These are phyloP conservation scores for Bretziella fagacearum DNA, from an alignment of 2,329 filamentous ascomycete genomes.

Conservation along the genomic window DNA sequence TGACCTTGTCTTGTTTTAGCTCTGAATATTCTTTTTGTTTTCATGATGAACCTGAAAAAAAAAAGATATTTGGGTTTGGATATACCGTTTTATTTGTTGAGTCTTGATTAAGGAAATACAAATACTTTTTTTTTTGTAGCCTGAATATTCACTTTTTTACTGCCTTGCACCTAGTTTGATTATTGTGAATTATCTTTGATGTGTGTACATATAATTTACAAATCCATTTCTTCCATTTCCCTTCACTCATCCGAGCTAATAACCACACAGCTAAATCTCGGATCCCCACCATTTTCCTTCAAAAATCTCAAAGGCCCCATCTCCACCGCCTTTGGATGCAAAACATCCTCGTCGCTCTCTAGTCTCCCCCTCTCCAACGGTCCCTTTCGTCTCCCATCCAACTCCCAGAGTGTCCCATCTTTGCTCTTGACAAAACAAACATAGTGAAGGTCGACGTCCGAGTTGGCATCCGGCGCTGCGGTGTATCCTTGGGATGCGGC, in stretches of 20 bases:
- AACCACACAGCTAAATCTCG: constrained; percentile 41
- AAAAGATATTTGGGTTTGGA: not conserved
- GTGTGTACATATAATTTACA: too few species aligned
- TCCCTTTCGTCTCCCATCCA: constrained; percentile 41
- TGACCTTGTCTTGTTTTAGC: too few species aligned
- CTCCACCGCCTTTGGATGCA: constrained; percentile 58
- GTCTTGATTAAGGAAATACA: not conserved
- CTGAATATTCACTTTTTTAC: too few species aligned
- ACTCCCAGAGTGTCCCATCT: constrained; percentile 46
- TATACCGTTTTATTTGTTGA: not conserved
- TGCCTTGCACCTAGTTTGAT: too few species aligned
- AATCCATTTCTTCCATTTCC: not conserved
- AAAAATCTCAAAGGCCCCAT: constrained; percentile 46
- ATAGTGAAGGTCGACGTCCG: constrained; percentile 83
- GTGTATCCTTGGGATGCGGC: constrained; percentile 69
- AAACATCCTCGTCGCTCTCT: constrained; percentile 45
- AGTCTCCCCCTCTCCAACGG: constrained; percentile 40
- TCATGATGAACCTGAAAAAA: not conserved
- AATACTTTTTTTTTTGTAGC: not conserved
- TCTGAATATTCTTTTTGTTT: not conserved
- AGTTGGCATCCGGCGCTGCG: constrained; percentile 56
- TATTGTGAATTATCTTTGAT: too few species aligned
- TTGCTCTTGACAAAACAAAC: constrained; percentile 75
- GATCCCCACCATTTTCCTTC: constrained; percentile 36
- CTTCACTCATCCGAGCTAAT: not conserved